Base-by-base conservation (phyloP, 108 stramenopile species). In the Nannochloropsis salina region DNA sequence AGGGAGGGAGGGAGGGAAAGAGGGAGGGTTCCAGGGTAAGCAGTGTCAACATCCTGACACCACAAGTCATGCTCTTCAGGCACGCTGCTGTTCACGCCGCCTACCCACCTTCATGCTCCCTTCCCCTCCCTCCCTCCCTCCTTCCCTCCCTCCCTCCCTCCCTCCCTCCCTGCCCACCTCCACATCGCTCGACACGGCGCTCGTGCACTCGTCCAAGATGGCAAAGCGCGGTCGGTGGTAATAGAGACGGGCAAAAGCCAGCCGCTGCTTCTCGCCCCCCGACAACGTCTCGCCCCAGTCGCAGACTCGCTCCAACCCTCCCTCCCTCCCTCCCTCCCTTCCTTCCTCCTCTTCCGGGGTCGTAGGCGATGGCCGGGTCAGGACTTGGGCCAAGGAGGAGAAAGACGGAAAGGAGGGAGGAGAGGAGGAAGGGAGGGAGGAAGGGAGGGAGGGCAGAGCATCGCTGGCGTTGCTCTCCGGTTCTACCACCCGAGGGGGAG, bases 181-280 rank as follows among this genome's bases (percentile, higher is more conserved):
- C 8, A 61, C 45, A 9, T 42, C 84, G 45, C 88, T 93, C 44
- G 91, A 96, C 41, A 87, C 91, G n/a, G 88, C 96, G 85, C 96
- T 96, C 20, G 96, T 98, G 86, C 98, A 97, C 9, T 94, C 94
- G n/a, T 83, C 98, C 98, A 90, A 92, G 95, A 15, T 92, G 98
- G 20, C 98, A 99, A 90, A 91, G 93, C 47, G 10, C 9, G 47
- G 0, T 90, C 90, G 9, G 97, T 97, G 90, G 97, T 98, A 90
- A 90, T 93, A 18, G 96, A 96, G 84, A 94, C 97, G 93, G 84
- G 96, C 88, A 93, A 94, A 80, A 94, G 93, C 86, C 93, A 93
- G 83, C 86, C 93, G 86, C 81, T n/a, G 2, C 81, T 41, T 5
- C 11, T 8, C 21, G 3, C 5, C 44, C 12, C 47, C 40, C 61